Evolutionary conservation across 2,329 filamentous ascomycete genomes (phyloP).

Genomic region (Pyrenophora tritici-repentis): DNA sequence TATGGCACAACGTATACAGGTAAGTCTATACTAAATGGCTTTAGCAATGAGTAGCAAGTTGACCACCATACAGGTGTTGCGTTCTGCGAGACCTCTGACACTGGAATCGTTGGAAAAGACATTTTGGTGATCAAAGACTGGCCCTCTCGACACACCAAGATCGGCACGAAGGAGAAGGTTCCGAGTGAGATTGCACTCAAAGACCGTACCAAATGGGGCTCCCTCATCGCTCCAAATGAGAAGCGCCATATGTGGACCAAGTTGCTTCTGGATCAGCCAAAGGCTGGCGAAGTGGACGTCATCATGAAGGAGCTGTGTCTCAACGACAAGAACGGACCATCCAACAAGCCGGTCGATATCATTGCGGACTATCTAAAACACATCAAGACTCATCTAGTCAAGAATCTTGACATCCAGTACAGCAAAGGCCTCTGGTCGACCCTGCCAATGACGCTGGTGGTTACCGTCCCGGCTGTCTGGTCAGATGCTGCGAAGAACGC

Average conservation of each 20-base stretch:
- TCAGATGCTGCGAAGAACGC: slow-evolving; percentile 26
- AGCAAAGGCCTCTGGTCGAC: slow-evolving; percentile 22
- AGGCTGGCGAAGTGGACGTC: slow-evolving; percentile 22
- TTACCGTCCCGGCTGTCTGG: slow-evolving; percentile 38
- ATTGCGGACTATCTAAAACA: slow-evolving; percentile 36
- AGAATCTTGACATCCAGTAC: slow-evolving; percentile 29
- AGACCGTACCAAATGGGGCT: no score
- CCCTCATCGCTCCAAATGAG: slow-evolving; percentile 18
- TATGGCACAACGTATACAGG: slow-evolving; percentile 33
- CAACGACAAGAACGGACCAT: no score
- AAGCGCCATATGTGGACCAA: slow-evolving; percentile 43
- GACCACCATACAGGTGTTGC: slow-evolving; percentile 32
- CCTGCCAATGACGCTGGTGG: slow-evolving; percentile 18
- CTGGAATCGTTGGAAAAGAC: not conserved
- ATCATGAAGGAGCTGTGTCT: slow-evolving; percentile 23
- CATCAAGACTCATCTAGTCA: slow-evolving; percentile 26
- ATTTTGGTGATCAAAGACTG: slow-evolving; percentile 36
- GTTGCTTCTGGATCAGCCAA: slow-evolving; percentile 26
- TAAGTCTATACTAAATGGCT: no score
- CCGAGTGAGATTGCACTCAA: no score
- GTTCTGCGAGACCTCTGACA: slow-evolving; percentile 35
- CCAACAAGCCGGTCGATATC: no score
- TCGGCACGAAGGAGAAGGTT: slow-evolving; percentile 38
- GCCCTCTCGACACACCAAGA: slow-evolving; percentile 27
- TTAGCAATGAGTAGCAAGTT: no score